Percentiles rank a stretch among this genome's conserved stretches.
Conservation (phyloP, 352 stramenopile genomes). For the Phytopythium boreale region DNA sequence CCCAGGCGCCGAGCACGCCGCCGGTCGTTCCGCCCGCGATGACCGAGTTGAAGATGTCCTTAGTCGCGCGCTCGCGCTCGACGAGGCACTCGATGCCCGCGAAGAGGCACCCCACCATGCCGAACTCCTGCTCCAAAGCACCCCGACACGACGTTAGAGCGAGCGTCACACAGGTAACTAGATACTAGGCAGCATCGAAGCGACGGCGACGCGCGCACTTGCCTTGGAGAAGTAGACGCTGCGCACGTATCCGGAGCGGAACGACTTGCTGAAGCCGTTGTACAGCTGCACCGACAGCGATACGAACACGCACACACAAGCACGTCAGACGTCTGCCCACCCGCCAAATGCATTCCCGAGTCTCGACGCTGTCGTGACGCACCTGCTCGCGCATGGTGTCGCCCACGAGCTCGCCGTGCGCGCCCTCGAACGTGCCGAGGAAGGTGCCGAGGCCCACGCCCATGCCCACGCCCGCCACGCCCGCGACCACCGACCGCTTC, state of each 20-base stretch:
- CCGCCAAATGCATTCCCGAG: neutral
- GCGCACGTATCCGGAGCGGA: constrained; percentile 68
- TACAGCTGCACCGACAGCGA: constrained; percentile 45
- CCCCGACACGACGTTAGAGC: neutral
- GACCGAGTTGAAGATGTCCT: constrained; percentile 79
- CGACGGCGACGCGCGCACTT: constrained; percentile 1
- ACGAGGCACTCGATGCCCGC: constrained; percentile 81
- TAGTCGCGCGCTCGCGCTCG: constrained; percentile 71
- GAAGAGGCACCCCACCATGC: constrained; percentile 76
- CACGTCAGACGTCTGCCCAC: neutral
- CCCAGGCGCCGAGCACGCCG: constrained; percentile 63
- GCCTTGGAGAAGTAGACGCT: constrained; percentile 88
- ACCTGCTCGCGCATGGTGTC: constrained; percentile 86
- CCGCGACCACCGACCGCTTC: constrained; percentile 82
- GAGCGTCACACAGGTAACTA: neutral
- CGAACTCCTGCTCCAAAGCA: constrained; percentile 60
- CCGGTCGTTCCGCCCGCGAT: constrained; percentile 70
- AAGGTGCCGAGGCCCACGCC: constrained; percentile 82
- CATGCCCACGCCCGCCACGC: constrained; percentile 67
- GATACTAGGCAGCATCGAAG: neutral
- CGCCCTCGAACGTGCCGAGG: constrained; percentile 84
- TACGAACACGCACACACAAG: neutral
- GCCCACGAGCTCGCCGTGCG: constrained; percentile 80
- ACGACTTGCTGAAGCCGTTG: constrained; percentile 83
- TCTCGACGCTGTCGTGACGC: neutral